Percentiles rank a stretch among this genome's conserved stretches.
Conservation (phyloP, 371 early-diverging fungal genomes). For the Mucor circinelloides region DNA sequence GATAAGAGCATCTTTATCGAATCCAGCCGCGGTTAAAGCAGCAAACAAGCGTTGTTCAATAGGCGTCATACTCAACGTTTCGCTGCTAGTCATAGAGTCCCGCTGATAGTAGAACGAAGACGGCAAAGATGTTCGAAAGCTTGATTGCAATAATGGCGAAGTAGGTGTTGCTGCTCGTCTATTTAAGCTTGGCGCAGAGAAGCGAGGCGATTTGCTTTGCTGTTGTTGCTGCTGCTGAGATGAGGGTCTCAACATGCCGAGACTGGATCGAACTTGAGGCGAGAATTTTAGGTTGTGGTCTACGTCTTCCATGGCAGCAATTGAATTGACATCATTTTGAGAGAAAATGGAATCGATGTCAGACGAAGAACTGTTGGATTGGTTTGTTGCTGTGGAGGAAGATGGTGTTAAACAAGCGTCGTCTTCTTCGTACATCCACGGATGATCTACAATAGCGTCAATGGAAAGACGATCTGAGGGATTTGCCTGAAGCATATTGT, state of each 20-base stretch:
- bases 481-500: conserved; percentile 64
- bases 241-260: conserved; percentile 21
- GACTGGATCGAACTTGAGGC: conserved; percentile 32
- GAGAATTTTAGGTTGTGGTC: conserved; percentile 19
- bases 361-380: conserved; percentile 12
- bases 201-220: conserved; percentile 30
- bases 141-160: conserved; percentile 6
- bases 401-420: conserved; percentile 27
- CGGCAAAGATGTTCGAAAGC: conserved; percentile 23
- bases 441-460: conserved; percentile 67
- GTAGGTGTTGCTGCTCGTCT: conserved; percentile 18
- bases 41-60: conserved; percentile 54
- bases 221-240: conserved; percentile 5
- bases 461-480: conserved; percentile 69
- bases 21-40: conserved; percentile 62
- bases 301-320: conserved; percentile 1
- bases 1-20: conserved; percentile 64
- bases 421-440: conserved; percentile 57
- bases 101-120: conserved; percentile 5
- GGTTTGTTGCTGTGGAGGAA: conserved; percentile 31
- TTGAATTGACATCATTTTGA: conserved; percentile 5
- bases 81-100: conserved; percentile 27
- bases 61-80: conserved; percentile 33
- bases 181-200: conserved; percentile 37
- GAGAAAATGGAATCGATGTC: conserved; percentile 38